Conservation (phyloP, 345 rosid genomes). For the Acer campestre region DNA sequence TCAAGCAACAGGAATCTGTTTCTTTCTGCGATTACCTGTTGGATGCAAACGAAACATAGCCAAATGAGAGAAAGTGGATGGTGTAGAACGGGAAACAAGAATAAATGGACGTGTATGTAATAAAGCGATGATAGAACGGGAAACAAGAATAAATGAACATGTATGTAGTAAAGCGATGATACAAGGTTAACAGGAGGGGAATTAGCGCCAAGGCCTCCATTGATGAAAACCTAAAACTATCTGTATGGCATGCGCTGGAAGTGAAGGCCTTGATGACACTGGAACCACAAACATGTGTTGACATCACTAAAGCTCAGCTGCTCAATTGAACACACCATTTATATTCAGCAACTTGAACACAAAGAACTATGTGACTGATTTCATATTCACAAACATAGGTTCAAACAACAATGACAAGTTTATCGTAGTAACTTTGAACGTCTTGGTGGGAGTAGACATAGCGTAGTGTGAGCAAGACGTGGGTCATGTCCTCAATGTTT, state of each 20-base stretch:
- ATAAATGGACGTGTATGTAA: not conserved
- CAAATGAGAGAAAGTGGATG: not conserved
- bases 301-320: not conserved
- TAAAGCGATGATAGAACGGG: not conserved
- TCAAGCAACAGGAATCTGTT: constrained; percentile 18
- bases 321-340: not conserved
- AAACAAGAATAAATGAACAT: not conserved
- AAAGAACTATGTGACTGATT: not conserved
- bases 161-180: not conserved
- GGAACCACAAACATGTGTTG: not conserved
- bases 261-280: not conserved
- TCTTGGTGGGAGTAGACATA: not conserved
- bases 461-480: not conserved
- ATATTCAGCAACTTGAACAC: not conserved
- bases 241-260: not conserved
- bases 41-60: not conserved
- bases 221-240: not conserved
- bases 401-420: not conserved
- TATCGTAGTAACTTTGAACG: not conserved
- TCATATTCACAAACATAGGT: not conserved
- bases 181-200: not conserved
- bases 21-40: constrained; percentile 37
- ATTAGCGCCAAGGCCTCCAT: not conserved
- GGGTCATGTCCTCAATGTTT: not conserved
- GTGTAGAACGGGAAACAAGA: not conserved